These are phyloP conservation scores for Nigrospora oryzae DNA, from an alignment of 2,329 filamentous ascomycete genomes.

Conservation along the genomic window DNA sequence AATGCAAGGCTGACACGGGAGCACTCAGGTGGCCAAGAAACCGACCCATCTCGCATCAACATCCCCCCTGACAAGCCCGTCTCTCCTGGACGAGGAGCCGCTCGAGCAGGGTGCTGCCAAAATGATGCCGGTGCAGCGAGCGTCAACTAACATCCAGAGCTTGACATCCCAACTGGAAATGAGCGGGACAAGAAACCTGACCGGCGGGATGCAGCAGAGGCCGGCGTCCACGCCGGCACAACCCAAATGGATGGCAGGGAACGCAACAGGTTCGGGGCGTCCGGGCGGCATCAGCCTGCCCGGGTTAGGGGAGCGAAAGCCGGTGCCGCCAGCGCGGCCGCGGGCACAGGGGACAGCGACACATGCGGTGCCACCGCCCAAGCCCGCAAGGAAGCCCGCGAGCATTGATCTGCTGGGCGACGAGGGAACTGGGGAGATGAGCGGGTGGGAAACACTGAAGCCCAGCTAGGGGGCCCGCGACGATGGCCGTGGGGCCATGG, in stretches of 20 bases:
- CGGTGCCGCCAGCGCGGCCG: conserved; percentile 14
- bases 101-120: conserved; percentile 14
- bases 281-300: conserved; percentile 15
- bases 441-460: conserved; percentile 48
- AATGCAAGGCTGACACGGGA: conserved; percentile 26
- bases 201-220: conserved; percentile 18
- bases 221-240: conserved; percentile 5
- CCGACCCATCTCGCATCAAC: conserved; percentile 42
- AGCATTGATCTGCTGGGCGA: conserved; percentile 36
- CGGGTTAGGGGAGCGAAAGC: conserved; percentile 19
- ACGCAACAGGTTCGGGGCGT: background rate
- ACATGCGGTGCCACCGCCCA: conserved; percentile 21
- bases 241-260: conserved; percentile 2
- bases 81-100: conserved; percentile 6
- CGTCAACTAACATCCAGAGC: conserved; percentile 16
- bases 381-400: conserved; percentile 17
- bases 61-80: conserved; percentile 18
- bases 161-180: conserved; percentile 19
- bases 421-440: conserved; percentile 36
- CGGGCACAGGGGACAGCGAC: conserved; percentile 15
- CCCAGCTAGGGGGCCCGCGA: conserved; percentile 17
- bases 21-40: conserved; percentile 52
- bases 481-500: no score
- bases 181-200: conserved; percentile 12
- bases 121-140: conserved; percentile 15